phyloP scores from a whole-genome alignment of 371 early-diverging fungal species.

The Mortierella sp. region DNA sequence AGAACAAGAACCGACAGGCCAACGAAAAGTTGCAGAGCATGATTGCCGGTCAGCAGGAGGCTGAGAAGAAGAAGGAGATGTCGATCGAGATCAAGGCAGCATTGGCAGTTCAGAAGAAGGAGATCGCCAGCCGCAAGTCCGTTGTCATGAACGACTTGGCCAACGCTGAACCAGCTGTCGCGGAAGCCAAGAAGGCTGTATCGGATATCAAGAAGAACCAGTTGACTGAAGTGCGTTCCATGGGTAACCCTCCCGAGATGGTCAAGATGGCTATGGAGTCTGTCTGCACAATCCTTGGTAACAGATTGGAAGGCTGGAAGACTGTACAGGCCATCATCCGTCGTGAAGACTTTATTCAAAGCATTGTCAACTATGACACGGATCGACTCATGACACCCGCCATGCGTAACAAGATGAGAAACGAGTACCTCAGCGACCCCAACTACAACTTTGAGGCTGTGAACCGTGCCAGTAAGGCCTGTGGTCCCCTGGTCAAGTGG shows the following conservation, averaged over 20 bases:
- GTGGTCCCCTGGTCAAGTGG: slow-evolving; percentile 98
- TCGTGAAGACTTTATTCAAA: slow-evolving; percentile 97
- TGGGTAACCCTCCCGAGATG: slow-evolving; percentile 97
- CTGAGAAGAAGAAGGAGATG: slow-evolving; percentile 90
- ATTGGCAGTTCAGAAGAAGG: slow-evolving; percentile 79
- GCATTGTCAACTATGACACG: slow-evolving; percentile 95
- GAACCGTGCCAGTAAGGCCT: slow-evolving; percentile 98
- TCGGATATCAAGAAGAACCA: slow-evolving; percentile 95
- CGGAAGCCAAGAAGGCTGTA: slow-evolving; percentile 95
- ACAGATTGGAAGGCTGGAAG: slow-evolving; percentile 88
- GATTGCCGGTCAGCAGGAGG: slow-evolving; percentile 96
- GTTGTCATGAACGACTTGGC: slow-evolving; percentile 92
- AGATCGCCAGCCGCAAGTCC: slow-evolving; percentile 82
- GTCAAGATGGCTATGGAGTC: slow-evolving; percentile 98
- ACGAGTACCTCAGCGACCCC: slow-evolving; percentile 83
- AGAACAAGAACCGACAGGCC: slow-evolving; percentile 90
- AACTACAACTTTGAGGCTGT: slow-evolving; percentile 94
- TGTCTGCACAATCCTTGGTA: slow-evolving; percentile 95
- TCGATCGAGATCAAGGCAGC: slow-evolving; percentile 85
- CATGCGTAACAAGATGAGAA: slow-evolving; percentile 82
- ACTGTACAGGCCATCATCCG: slow-evolving; percentile 91
- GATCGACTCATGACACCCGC: slow-evolving; percentile 77
- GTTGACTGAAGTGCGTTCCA: slow-evolving; percentile 97
- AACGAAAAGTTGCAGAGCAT: slow-evolving; percentile 96
- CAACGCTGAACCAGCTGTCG: slow-evolving; percentile 97